phyloP scores from a whole-genome alignment of 352 stramenopile species.

The Aphanomyces invadans region DNA sequence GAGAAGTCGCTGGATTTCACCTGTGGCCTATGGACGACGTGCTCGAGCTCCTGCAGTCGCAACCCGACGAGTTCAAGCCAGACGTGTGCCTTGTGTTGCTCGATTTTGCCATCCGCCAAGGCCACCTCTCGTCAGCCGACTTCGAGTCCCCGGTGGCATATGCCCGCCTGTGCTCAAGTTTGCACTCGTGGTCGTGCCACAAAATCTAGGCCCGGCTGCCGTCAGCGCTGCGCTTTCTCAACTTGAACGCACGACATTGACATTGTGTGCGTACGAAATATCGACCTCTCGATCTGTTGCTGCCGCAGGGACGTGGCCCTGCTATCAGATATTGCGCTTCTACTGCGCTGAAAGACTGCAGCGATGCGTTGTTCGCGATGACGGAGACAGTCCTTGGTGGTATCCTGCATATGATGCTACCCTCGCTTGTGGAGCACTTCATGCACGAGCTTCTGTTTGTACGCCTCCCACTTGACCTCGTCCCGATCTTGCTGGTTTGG shows the following conservation, averaged over 20 bases:
- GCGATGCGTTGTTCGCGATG: too few relatives aligned
- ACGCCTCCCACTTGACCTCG: background rate
- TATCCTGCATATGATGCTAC: background rate
- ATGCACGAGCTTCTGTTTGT: conserved; percentile 10
- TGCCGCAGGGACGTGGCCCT: too few relatives aligned
- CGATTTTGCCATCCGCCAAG: conserved; percentile 58
- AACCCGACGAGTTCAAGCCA: conserved; percentile 56
- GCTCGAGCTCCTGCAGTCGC: conserved; percentile 32
- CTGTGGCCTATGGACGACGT: conserved; percentile 39
- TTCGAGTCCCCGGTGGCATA: conserved; percentile 43
- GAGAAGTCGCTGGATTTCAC: conserved; percentile 58
- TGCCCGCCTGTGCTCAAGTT: background rate
- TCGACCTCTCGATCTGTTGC: too few relatives aligned
- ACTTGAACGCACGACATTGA: too few relatives aligned
- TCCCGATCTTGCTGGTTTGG: background rate
- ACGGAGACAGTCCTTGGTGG: too few relatives aligned
- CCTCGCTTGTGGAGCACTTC: background rate
- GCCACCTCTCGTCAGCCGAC: conserved; percentile 37
- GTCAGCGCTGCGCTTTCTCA: too few relatives aligned
- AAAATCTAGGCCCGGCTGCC: too few relatives aligned
- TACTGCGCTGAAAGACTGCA: too few relatives aligned
- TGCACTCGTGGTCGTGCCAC: too few relatives aligned
- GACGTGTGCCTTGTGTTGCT: conserved; percentile 60
- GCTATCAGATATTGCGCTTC: too few relatives aligned
- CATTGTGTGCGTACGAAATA: too few relatives aligned